Conservation (phyloP, 805 yeast species). For the Suhomyces prunicola region DNA sequence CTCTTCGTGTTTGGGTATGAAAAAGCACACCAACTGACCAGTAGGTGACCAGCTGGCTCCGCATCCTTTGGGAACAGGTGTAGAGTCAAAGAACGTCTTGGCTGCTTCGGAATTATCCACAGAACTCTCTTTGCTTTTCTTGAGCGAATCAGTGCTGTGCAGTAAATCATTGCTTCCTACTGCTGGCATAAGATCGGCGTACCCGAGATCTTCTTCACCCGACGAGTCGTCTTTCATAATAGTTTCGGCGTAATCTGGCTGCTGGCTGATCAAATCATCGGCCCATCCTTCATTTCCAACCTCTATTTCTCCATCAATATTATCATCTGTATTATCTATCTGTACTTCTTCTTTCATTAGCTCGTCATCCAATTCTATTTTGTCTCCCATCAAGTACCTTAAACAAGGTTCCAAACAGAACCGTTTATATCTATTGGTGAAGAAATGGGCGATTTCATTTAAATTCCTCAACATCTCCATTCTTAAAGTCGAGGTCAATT, state of each 20-base stretch:
- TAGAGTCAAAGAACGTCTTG: conserved; percentile 56
- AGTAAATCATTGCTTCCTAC: conserved; percentile 27
- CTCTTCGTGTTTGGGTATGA: conserved; percentile 50
- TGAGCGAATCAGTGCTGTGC: conserved; percentile 18
- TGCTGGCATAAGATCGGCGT: conserved; percentile 35
- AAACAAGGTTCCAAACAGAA: conserved; percentile 81
- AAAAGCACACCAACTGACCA: conserved; percentile 81
- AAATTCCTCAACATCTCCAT: conserved; percentile 51
- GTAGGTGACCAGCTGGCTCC: conserved; percentile 85
- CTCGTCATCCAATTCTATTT: conserved; percentile 44
- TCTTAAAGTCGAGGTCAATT: conserved; percentile 48
- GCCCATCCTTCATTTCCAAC: conserved; percentile 44
- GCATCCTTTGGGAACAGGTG: conserved; percentile 91
- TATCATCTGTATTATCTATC: conserved; percentile 21
- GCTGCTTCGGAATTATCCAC: conserved; percentile 7
- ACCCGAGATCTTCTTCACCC: conserved; percentile 24
- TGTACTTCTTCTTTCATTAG: conserved; percentile 22
- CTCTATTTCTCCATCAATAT: conserved; percentile 22
- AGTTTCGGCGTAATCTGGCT: conserved; percentile 22
- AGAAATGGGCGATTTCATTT: conserved; percentile 52
- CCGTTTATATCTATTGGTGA: conserved; percentile 50
- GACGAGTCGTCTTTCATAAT: conserved; percentile 20
- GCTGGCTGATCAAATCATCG: conserved; percentile 38
- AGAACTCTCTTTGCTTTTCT: background rate
- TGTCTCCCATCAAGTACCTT: conserved; percentile 78